Evolutionary conservation across 78 protist species (phyloP), one percentile per base, ranked within the genome.

Genomic region (Dictyostelium purpureum): DNA sequence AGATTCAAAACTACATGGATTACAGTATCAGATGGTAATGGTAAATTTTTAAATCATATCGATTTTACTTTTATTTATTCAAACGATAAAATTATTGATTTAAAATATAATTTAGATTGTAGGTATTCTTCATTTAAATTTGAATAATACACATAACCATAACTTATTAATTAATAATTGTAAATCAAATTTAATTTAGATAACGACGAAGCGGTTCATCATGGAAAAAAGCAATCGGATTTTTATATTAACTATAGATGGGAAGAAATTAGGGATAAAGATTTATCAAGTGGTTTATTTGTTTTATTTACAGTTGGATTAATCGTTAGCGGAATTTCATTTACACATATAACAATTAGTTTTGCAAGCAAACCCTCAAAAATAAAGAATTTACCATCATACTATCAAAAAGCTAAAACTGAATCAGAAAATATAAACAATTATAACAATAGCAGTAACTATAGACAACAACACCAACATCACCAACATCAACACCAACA

Each of bases 21-120:
- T 7, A 85, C 92, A 59, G 80, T 73, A 5, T 67, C 81, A 19
- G 76, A 61, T 85, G 82, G 82, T 6, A 56, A 61, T 40, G 92
- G 92, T 35, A 73, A 67, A 31, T 85, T 24, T 59, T 59, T 85
- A 47, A 85, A 85, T 85, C 92, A 85, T 28, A 85, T 85, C n/a
- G 82, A 70, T 57, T 85, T 85, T 38, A 73, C 43, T 14, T 73
- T 85, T 38, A 57, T 37, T 10, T 85, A 74, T 59, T 70, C 92
- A 59, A 70, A 85, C 35, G 92, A 85, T 45, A 73, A 73, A n/a
- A 73, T 85, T 19, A 12, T 85, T 9, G 82, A 85, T 85, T 45
- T 85, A 24, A 85, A 85, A 47, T 85, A 54, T 45, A 43, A 28
- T 47, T 47, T 73, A 45, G 92, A 85, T 85, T 85, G 90, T 82